These are phyloP conservation scores for Dictyostelium firmibasis DNA, from an alignment of 78 protist species.

Conservation along the genomic window DNA sequence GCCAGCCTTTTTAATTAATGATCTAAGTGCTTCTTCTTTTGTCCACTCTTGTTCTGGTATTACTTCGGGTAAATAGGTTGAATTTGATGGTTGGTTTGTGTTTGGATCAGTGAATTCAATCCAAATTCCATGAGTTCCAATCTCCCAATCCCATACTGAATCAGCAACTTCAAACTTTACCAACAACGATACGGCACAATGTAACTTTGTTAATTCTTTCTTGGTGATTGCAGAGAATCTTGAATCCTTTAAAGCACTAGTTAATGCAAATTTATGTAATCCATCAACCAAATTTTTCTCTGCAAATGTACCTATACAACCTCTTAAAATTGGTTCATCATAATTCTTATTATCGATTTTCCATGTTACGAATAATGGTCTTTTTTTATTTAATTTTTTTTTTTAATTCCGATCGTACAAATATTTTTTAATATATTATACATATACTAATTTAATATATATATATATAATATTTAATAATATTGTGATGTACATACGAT, in stretches of 20 bases:
- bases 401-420: background rate
- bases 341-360: background rate
- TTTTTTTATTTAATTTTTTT: background rate
- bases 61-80: slow-evolving; percentile 84
- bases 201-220: slow-evolving; percentile 45
- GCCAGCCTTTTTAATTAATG: slow-evolving; percentile 80
- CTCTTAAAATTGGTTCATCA: slow-evolving; percentile 56
- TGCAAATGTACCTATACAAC: slow-evolving; percentile 84
- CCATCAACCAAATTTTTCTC: slow-evolving; percentile 38
- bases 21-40: slow-evolving; percentile 57
- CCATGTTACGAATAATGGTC: slow-evolving; percentile 88
- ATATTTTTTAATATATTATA: background rate
- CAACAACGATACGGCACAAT: slow-evolving; percentile 67
- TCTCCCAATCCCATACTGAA: slow-evolving; percentile 76
- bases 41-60: slow-evolving; percentile 82
- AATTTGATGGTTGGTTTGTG: background rate
- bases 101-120: slow-evolving; percentile 62
- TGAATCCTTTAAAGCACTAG: slow-evolving; percentile 62
- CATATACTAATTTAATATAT: background rate
- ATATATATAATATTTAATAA: background rate
- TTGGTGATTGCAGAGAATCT: slow-evolving; percentile 69
- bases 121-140: slow-evolving; percentile 83
- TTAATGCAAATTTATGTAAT: slow-evolving; percentile 67
- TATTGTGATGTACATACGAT: slow-evolving; percentile 13
- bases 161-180: slow-evolving; percentile 65